A percentile compares a stretch with the other conserved stretches of the same genome.
Evolutionary conservation across 331 rosid genomes (phyloP).

Genomic region (Quercus lobata): DNA sequence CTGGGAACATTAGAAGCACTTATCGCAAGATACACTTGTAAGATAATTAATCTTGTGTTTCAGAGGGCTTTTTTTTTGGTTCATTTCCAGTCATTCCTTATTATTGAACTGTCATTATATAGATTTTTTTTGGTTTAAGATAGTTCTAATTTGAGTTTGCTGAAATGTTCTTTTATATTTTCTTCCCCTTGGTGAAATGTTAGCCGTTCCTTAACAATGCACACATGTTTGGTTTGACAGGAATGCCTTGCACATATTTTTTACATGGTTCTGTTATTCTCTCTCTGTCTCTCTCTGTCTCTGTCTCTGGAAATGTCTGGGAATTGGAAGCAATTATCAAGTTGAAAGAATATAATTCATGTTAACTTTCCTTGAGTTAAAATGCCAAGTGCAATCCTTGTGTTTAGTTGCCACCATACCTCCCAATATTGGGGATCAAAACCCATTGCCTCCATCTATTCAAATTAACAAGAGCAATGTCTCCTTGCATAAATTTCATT

Average conservation of each 20-base stretch:
- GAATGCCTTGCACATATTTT: not conserved
- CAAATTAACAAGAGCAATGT: no score
- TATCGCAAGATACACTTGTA: slow-evolving; percentile 91
- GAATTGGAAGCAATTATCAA: not conserved
- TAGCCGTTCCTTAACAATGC: not conserved
- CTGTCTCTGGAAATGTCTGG: not conserved
- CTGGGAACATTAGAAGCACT: slow-evolving; percentile 64
- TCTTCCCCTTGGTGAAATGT: not conserved
- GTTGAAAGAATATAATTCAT: not conserved
- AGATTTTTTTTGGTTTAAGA: not conserved
- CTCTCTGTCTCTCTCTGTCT: not conserved
- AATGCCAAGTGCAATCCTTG: not conserved
- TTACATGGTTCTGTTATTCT: not conserved
- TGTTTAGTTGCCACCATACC: no score
- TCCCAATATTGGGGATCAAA: no score
- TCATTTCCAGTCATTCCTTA: not conserved
- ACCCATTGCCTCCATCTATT: no score
- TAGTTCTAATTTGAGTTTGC: not conserved
- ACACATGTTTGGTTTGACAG: not conserved
- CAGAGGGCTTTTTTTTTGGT: not conserved
- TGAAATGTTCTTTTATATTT: not conserved
- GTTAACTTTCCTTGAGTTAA: not conserved
- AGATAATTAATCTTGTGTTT: slow-evolving; percentile 15
- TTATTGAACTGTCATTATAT: not conserved
- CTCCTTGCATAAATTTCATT: not conserved